These are phyloP conservation scores for Apiospora malaysiana DNA, from an alignment of 2,329 filamentous ascomycete genomes.

Conservation along the genomic window DNA sequence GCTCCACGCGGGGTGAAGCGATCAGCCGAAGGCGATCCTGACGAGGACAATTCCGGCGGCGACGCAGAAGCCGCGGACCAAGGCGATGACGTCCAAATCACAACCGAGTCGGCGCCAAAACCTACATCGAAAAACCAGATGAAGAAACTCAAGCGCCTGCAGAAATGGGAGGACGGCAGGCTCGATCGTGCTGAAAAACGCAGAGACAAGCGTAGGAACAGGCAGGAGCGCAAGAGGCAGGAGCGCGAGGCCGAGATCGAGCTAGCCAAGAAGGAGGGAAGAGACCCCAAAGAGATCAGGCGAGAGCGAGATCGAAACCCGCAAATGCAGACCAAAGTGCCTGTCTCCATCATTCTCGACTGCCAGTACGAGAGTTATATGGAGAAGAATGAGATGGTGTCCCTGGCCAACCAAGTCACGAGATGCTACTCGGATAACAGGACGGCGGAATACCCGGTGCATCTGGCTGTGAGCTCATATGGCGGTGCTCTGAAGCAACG, in stretches of 20 bases:
- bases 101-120: constrained; percentile 22
- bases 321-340: constrained; percentile 56
- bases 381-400: constrained; percentile 84
- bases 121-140: constrained; percentile 72
- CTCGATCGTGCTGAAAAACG: constrained; percentile 54
- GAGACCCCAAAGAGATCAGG: constrained; percentile 47
- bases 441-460: constrained; percentile 68
- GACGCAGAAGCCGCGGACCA: not conserved
- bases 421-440: constrained; percentile 89
- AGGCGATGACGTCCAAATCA: constrained; percentile 63
- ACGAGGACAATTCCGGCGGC: constrained; percentile 65
- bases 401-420: constrained; percentile 82
- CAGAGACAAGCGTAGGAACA: constrained; percentile 60
- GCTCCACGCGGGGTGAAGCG: constrained; percentile 33
- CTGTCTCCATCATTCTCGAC: constrained; percentile 84
- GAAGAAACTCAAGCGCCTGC: constrained; percentile 76
- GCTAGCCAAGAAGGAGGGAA: constrained; percentile 47
- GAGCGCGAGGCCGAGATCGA: constrained; percentile 57
- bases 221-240: constrained; percentile 54
- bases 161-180: constrained; percentile 78
- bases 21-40: constrained; percentile 55
- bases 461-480: constrained; percentile 81
- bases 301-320: constrained; percentile 40
- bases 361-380: constrained; percentile 93
- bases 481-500: constrained; percentile 75